These are phyloP conservation scores for Margaritispora aquatica DNA, from an alignment of 495 filamentous ascomycete genomes.

Conservation along the genomic window DNA sequence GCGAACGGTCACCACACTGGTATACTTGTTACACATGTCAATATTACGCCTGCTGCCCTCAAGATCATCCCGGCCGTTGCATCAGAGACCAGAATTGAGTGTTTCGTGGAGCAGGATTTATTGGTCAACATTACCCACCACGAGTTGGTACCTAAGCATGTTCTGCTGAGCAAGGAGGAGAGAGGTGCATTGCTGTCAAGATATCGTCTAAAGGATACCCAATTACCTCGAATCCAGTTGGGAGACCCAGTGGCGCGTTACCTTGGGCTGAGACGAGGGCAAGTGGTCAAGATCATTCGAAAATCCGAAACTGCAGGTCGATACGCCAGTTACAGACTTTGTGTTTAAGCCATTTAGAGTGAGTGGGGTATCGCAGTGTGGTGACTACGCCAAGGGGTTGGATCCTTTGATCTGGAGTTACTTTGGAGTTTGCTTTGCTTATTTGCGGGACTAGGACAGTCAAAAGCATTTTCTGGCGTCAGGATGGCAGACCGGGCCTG, in stretches of 20 bases:
- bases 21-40: slow-evolving; percentile 76
- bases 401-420: background rate
- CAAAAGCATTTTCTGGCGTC: slow-evolving; percentile 7
- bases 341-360: slow-evolving; percentile 33
- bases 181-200: slow-evolving; percentile 75
- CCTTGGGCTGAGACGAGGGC: slow-evolving; percentile 81
- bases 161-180: slow-evolving; percentile 84
- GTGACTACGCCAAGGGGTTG: background rate
- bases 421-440: background rate
- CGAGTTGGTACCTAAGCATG: slow-evolving; percentile 91
- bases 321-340: slow-evolving; percentile 66
- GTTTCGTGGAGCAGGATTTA: slow-evolving; percentile 91
- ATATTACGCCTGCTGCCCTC: slow-evolving; percentile 77
- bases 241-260: slow-evolving; percentile 91
- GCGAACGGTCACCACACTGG: slow-evolving; percentile 78
- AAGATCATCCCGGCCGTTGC: slow-evolving; percentile 69
- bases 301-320: slow-evolving; percentile 71
- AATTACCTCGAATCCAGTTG: slow-evolving; percentile 85
- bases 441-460: background rate
- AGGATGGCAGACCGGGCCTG: slow-evolving; percentile 1
- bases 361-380: background rate
- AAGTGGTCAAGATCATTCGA: slow-evolving; percentile 97
- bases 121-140: slow-evolving; percentile 98
- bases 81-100: slow-evolving; percentile 73
- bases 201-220: slow-evolving; percentile 94